Evolutionary conservation across 1,284 basidiomycete genomes (phyloP).

Genomic region (Ustilago lituana): DNA sequence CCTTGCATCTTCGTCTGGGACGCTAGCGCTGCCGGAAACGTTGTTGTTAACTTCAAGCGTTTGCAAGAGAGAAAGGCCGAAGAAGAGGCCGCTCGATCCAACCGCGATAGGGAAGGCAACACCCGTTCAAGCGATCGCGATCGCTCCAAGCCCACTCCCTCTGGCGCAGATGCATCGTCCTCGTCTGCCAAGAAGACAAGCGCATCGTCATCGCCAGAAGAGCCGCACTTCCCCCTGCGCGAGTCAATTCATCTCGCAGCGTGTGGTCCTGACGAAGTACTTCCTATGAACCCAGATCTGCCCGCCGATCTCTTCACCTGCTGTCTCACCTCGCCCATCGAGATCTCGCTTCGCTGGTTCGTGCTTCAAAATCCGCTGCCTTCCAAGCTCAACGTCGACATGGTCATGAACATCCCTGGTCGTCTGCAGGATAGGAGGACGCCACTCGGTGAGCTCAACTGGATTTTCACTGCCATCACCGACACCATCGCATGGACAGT

Average conservation of each 20-base stretch:
- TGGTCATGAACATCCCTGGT: conserved; percentile 94
- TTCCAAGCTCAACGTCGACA: conserved; percentile 75
- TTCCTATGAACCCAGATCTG: conserved; percentile 94
- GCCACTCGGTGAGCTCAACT: conserved; percentile 95
- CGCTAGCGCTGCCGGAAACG: conserved; percentile 92
- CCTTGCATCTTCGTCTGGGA: conserved; percentile 99
- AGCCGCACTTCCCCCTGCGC: conserved; percentile 74
- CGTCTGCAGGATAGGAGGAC: conserved; percentile 95
- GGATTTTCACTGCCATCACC: conserved; percentile 99
- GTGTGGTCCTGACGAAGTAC: conserved; percentile 87
- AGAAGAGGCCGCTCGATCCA: conserved; percentile 71
- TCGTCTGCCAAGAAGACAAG: conserved; percentile 22
- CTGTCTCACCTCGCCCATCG: conserved; percentile 96
- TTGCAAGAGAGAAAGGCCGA: conserved; percentile 86
- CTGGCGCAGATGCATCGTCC: conserved; percentile 8
- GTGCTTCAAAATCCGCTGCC: conserved; percentile 84
- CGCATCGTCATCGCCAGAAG: conserved; percentile 35
- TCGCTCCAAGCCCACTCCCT: conserved; percentile 8
- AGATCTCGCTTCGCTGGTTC: conserved; percentile 94
- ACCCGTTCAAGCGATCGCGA: conserved; percentile 22
- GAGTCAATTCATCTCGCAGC: conserved; percentile 96
- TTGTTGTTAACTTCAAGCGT: conserved; percentile 88
- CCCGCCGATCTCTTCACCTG: conserved; percentile 98
- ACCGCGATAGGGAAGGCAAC: conserved; percentile 67
- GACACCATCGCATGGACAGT: conserved; percentile 99